Conservation (phyloP, 139 green algal genomes). For the Coccomyxa sp. region DNA sequence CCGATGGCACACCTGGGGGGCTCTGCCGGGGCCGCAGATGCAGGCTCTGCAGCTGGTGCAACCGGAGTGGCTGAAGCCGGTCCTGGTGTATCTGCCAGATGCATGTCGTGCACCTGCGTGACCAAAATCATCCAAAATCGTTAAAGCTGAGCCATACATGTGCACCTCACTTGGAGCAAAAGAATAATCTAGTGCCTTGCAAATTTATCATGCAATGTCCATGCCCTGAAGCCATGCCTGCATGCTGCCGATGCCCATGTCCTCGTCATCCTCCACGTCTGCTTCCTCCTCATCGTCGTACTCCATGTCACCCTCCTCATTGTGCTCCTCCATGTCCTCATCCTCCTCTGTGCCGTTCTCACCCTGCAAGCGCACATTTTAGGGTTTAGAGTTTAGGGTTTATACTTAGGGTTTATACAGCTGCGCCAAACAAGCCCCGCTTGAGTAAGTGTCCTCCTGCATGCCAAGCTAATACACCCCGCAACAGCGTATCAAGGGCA, state of each 20-base stretch:
- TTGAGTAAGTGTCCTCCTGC: too few species aligned
- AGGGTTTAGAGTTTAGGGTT: too few species aligned
- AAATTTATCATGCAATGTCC: too few species aligned
- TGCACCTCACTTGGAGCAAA: too few species aligned
- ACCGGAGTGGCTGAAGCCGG: not conserved
- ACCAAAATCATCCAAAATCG: too few species aligned
- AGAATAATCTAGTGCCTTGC: too few species aligned
- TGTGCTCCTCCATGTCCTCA: slow-evolving; percentile 47
- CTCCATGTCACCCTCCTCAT: slow-evolving; percentile 35
- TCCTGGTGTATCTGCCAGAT: slow-evolving; percentile 40
- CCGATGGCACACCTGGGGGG: not conserved
- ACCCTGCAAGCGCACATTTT: slow-evolving; percentile 9
- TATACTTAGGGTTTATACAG: too few species aligned
- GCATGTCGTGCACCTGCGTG: slow-evolving; percentile 58
- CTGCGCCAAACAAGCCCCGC: too few species aligned
- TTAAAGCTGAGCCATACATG: too few species aligned
- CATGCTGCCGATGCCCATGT: slow-evolving; percentile 12
- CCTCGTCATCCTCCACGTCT: slow-evolving; percentile 24
- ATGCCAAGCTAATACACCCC: too few species aligned
- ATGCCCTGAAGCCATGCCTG: too few species aligned
- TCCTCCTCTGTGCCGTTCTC: slow-evolving; percentile 46
- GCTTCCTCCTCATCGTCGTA: slow-evolving; percentile 37
- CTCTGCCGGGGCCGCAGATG: slow-evolving; percentile 7
- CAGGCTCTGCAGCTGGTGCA: slow-evolving; percentile 7
- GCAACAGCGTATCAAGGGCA: too few species aligned